Conservation (phyloP, 106 monocot genomes). For the Acanthochlamys bracteata region DNA sequence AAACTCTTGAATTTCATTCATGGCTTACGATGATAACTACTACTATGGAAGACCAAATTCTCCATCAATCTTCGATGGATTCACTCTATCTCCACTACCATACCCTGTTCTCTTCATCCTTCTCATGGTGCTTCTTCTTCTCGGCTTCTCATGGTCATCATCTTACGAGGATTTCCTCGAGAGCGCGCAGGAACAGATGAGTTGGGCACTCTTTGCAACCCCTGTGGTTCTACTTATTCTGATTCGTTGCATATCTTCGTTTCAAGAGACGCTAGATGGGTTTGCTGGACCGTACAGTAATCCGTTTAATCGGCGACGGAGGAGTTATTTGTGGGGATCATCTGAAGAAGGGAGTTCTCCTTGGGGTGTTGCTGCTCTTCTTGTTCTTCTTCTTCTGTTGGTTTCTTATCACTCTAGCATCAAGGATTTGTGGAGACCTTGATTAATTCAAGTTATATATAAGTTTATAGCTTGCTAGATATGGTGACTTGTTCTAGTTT, state of each 20-base stretch:
- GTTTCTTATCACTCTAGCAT: conserved; percentile 54
- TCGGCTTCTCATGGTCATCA: conserved; percentile 37
- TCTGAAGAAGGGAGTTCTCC: conserved; percentile 44
- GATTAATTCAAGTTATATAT: no score
- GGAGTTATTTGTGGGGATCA: not conserved
- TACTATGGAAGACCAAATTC: no score
- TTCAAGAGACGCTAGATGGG: conserved; percentile 21
- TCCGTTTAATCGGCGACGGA: conserved; percentile 9
- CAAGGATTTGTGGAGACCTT: conserved; percentile 62
- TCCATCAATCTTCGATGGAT: conserved; percentile 38
- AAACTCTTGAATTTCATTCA: not conserved
- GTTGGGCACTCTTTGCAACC: conserved; percentile 34
- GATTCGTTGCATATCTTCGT: conserved; percentile 47
- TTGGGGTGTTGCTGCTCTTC: conserved; percentile 57
- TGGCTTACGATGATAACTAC: conserved; percentile 17
- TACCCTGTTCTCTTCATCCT: conserved; percentile 72
- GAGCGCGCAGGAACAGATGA: conserved; percentile 35
- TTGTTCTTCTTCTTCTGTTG: conserved; percentile 53
- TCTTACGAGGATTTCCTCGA: conserved; percentile 43
- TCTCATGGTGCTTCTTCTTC: conserved; percentile 41
- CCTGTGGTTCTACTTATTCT: conserved; percentile 50
- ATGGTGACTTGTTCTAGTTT: no score
- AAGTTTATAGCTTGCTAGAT: no score
- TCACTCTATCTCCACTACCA: conserved; percentile 66
- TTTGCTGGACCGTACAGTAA: conserved; percentile 9